Conservation (phyloP, 202 grass and related monocot species). For the Zizania palustris region DNA sequence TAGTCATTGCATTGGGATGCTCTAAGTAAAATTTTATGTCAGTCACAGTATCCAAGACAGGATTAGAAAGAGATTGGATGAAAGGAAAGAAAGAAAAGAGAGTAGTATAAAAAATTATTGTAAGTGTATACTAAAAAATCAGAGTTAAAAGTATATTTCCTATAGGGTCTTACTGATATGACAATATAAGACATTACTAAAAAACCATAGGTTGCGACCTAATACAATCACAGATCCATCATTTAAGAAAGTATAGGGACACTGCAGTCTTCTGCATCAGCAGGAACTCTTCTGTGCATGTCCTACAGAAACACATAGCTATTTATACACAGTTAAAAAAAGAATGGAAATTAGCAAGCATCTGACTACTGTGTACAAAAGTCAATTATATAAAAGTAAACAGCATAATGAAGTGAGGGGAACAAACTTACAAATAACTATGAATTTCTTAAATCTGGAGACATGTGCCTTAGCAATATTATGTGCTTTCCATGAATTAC, state of each 20-base stretch:
- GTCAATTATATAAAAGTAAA: conserved; percentile 1
- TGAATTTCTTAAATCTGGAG: neutral
- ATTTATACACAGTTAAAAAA: conserved; percentile 15
- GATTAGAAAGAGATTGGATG: too few relatives aligned
- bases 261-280: neutral
- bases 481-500: neutral
- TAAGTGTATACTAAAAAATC: too few relatives aligned
- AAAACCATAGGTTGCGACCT: too few relatives aligned
- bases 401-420: neutral
- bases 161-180: too few relatives aligned
- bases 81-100: too few relatives aligned
- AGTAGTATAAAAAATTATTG: too few relatives aligned
- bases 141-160: too few relatives aligned
- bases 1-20: too few relatives aligned
- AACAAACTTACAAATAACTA: neutral
- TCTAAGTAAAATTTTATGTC: too few relatives aligned
- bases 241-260: neutral
- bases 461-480: neutral
- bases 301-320: conserved; percentile 29
- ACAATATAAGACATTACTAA: too few relatives aligned
- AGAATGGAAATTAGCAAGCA: neutral
- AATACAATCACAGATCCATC: conserved; percentile 30
- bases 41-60: too few relatives aligned
- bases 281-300: conserved; percentile 6
- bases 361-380: neutral